Percentiles rank a stretch among this genome's conserved stretches.
These are phyloP conservation scores for Sugiyamaella boreocaroliniensis DNA, from an alignment of 805 yeast species.

Conservation along the genomic window DNA sequence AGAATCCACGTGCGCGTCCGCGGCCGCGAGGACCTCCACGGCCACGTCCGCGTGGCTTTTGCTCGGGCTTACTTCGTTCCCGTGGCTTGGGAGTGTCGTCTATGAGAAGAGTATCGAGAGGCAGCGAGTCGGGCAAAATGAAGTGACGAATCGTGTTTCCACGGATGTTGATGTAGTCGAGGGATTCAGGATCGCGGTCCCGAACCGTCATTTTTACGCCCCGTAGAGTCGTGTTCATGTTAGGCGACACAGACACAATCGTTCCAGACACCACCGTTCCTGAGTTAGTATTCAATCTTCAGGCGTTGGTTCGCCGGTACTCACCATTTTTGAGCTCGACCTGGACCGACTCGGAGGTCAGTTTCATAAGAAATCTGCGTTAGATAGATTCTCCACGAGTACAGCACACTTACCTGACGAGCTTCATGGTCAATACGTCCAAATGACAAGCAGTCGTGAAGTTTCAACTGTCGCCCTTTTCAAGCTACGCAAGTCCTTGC, in stretches of 20 bases:
- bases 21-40: conserved; percentile 22
- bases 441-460: neutral
- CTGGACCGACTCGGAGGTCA: conserved; percentile 79
- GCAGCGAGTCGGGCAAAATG: conserved; percentile 77
- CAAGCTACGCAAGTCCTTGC: neutral
- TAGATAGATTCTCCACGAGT: conserved; percentile 3
- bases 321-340: conserved; percentile 84
- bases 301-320: conserved; percentile 6
- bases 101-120: conserved; percentile 44
- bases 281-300: conserved; percentile 6
- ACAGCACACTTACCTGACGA: conserved; percentile 40
- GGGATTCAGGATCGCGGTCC: conserved; percentile 57
- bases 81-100: conserved; percentile 39
- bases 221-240: conserved; percentile 80
- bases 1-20: conserved; percentile 19
- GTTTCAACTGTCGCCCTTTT: neutral
- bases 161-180: conserved; percentile 77
- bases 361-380: conserved; percentile 65
- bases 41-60: conserved; percentile 25
- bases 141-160: conserved; percentile 85
- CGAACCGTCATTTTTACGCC: conserved; percentile 73
- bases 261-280: conserved; percentile 75
- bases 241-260: conserved; percentile 75
- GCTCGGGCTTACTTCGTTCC: conserved; percentile 7
- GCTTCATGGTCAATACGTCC: conserved; percentile 41